Base-by-base conservation (phyloP, 805 yeast species). In the Wickerhamiella sorbophila region DNA sequence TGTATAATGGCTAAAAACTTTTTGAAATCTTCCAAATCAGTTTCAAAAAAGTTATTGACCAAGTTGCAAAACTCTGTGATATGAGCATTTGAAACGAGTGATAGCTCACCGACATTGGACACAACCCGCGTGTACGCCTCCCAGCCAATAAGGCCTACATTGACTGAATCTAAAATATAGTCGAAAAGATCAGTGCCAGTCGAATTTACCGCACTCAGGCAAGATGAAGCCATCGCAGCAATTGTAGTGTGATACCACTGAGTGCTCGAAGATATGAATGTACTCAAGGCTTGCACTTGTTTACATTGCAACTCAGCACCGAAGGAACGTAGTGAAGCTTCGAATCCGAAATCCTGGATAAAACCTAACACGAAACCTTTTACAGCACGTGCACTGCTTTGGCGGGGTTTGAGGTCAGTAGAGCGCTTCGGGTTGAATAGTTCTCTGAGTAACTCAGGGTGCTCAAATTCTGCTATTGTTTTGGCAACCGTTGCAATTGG, bases 231-330 rank as follows among this genome's bases (percentile, higher is more conserved):
- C 14, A 16, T 36, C 21, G 38, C 38, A 45, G 3, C 53, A 55
- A 15, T 52, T 47, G 21, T 41, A 42, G 9, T 44, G 36, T 6
- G 45, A 38, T 2, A 42, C 45, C 5, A 47, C 37, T 1, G 29
- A 12, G 44, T 44, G 14, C 56, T 53, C 4, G 48, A 42, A 19
- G 51, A 49, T 19, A 39, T 38, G 15, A 45, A 24, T 6, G 12
- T 12, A 24, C 12, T 24, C 29, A 24, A 8, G 10, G 29, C 29
- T 24, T 50, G 54, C 12, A 50, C 41, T 26, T 43, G 49, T 17
- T 50, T 52, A 36, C 42, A 50, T 22, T 52, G 56, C 1, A 52
- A 42, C 38, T 52, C 55, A 3, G 50, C 36, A 8, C 39, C 41
- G n/a, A 52, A 5, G 1, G 44, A 40, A n/a, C 40, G 44, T 10